A percentile compares a stretch with the other conserved stretches of the same genome.
phyloP scores from a whole-genome alignment of 306 rosid genomes.

The Vicia villosa region DNA sequence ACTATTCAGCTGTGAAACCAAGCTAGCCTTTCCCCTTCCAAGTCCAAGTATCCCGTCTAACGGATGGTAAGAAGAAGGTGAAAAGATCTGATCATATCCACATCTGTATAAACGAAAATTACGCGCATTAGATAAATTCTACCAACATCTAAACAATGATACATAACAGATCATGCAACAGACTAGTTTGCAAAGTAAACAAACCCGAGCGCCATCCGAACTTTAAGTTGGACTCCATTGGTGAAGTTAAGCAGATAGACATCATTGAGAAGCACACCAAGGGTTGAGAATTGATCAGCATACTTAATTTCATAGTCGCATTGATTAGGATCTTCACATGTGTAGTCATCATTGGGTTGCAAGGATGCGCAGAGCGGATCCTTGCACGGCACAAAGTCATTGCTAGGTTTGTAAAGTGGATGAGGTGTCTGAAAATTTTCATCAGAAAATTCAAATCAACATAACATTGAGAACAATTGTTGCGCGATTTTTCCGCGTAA shows the following conservation, averaged over 20 bases:
- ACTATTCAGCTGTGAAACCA: constrained; percentile 70
- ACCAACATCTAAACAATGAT: neutral
- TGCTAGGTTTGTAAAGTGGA: constrained; percentile 72
- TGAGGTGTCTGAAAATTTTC: constrained; percentile 65
- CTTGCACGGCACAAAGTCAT: constrained; percentile 68
- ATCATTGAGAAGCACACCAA: constrained; percentile 81
- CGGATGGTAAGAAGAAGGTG: constrained; percentile 66
- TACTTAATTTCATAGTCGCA: constrained; percentile 84
- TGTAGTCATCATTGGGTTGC: constrained; percentile 51
- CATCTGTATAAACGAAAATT: constrained; percentile 54
- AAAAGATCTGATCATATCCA: constrained; percentile 76
- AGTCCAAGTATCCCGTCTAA: constrained; percentile 88
- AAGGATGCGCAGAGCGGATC: constrained; percentile 76
- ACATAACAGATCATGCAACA: too few species aligned
- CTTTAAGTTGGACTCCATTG: constrained; percentile 60
- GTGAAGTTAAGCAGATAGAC: constrained; percentile 64
- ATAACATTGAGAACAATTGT: neutral
- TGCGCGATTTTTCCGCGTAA: neutral
- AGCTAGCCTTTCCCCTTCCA: constrained; percentile 83
- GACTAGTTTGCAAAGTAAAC: constrained; percentile 31
- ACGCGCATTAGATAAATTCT: neutral
- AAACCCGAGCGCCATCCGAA: constrained; percentile 79
- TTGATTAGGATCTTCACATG: constrained; percentile 66
- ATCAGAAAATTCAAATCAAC: constrained; percentile 30
- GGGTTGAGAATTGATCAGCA: constrained; percentile 83